A percentile compares a stretch with the other conserved stretches of the same genome.
phyloP scores from a whole-genome alignment of 768 basidiomycete species.

The Cystobasidium onofrii region DNA sequence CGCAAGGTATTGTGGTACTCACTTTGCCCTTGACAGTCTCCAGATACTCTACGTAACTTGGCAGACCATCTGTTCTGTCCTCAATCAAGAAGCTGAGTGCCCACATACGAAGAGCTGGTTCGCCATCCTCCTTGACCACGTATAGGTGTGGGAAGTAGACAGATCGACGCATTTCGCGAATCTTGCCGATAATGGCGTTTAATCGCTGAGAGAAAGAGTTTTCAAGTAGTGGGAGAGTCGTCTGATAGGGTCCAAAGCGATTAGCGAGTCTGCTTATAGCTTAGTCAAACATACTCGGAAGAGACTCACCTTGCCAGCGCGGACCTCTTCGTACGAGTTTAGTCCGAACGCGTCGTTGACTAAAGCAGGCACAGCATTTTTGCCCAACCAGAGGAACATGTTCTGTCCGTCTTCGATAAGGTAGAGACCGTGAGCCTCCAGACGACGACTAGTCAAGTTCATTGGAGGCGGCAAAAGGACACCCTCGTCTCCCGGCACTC shows the following conservation, averaged over 20 bases:
- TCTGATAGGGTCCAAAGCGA: too few species aligned
- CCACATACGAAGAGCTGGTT: constrained; percentile 88
- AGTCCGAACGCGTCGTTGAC: constrained; percentile 89
- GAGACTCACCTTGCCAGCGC: constrained; percentile 81
- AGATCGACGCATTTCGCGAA: constrained; percentile 83
- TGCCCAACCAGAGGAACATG: constrained; percentile 96
- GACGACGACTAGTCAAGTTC: constrained; percentile 84
- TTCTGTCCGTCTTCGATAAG: constrained; percentile 96
- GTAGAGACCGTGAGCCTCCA: constrained; percentile 91
- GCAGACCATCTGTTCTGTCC: constrained; percentile 86
- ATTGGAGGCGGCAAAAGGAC: constrained; percentile 77
- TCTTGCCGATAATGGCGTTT: constrained; percentile 88
- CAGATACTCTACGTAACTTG: constrained; percentile 86
- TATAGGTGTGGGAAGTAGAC: constrained; percentile 87
- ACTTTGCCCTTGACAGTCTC: constrained; percentile 31
- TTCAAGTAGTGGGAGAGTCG: constrained; percentile 77
- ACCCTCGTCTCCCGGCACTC: constrained; percentile 81
- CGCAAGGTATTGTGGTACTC: too few species aligned
- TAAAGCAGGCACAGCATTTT: constrained; percentile 92
- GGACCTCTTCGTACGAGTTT: constrained; percentile 74
- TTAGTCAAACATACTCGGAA: too few species aligned
- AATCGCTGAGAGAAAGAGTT: constrained; percentile 94
- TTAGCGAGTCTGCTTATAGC: too few species aligned
- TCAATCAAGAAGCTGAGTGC: constrained; percentile 88
- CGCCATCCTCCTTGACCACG: constrained; percentile 95